These are phyloP conservation scores for Lepidium aucheri DNA, from an alignment of 345 rosid genomes.

Conservation along the genomic window DNA sequence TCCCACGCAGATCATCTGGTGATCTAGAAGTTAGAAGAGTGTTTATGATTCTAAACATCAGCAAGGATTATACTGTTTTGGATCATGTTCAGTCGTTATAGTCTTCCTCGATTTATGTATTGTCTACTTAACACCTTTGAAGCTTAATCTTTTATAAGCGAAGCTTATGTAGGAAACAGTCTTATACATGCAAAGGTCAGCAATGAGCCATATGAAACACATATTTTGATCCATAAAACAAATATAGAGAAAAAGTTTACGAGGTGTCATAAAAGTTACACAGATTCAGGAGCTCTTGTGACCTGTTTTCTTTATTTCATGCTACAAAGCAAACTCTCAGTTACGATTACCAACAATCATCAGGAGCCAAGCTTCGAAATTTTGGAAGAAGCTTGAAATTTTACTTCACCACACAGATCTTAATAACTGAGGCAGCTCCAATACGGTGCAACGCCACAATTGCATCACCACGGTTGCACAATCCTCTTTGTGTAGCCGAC, in stretches of 20 bases:
- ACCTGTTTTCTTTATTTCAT: constrained; percentile 13
- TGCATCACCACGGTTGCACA: constrained; percentile 72
- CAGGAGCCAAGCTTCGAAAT: constrained; percentile 9
- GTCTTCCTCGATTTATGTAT: constrained; percentile 3
- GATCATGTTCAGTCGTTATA: constrained; percentile 15
- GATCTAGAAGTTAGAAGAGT: constrained; percentile 14
- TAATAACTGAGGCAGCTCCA: constrained; percentile 77
- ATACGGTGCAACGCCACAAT: constrained; percentile 80
- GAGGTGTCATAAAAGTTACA: background rate
- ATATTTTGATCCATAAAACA: background rate
- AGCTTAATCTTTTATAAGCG: constrained; percentile 13
- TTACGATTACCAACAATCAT: constrained; percentile 24
- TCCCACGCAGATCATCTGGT: constrained; percentile 17
- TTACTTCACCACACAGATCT: constrained; percentile 78
- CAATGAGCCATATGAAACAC: background rate
- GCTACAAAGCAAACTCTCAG: constrained; percentile 9
- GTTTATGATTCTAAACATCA: constrained; percentile 14
- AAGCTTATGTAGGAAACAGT: constrained; percentile 11
- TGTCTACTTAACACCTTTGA: background rate
- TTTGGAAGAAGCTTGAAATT: background rate
- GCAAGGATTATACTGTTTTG: background rate
- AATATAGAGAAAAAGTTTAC: background rate
- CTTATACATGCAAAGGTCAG: background rate
- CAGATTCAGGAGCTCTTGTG: background rate
- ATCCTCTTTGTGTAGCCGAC: constrained; percentile 53